These are phyloP conservation scores for Neoboletus subvelutipes DNA, from an alignment of 768 basidiomycete genomes.

Conservation along the genomic window DNA sequence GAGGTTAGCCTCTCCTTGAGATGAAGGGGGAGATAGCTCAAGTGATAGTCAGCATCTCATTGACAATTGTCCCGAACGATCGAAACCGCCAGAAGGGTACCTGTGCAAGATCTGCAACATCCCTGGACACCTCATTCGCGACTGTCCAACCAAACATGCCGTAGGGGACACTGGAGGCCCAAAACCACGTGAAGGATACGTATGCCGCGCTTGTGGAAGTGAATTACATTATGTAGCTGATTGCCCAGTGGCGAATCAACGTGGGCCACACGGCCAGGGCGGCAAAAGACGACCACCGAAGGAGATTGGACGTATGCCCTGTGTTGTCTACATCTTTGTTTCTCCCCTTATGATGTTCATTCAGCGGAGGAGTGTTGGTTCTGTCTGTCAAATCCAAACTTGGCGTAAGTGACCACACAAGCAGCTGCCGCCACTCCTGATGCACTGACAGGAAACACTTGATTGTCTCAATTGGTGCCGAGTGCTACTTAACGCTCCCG, in stretches of 20 bases:
- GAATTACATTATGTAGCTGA: conserved; percentile 85
- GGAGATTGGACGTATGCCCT: conserved; percentile 78
- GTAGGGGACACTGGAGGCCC: conserved; percentile 80
- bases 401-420: conserved; percentile 57
- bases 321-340: not conserved
- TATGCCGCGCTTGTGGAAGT: conserved; percentile 89
- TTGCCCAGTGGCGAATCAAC: conserved; percentile 69
- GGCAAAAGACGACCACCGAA: conserved; percentile 55
- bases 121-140: conserved; percentile 84
- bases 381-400: conserved; percentile 90
- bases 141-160: conserved; percentile 80
- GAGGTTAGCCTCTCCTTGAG: conserved; percentile 48
- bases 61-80: conserved; percentile 70
- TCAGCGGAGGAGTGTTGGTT: conserved; percentile 97
- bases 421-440: conserved; percentile 2
- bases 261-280: conserved; percentile 32
- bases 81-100: conserved; percentile 80
- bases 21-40: conserved; percentile 2
- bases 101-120: conserved; percentile 85
- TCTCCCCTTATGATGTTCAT: conserved; percentile 6
- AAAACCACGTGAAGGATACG: conserved; percentile 83
- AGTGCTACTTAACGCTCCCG: conserved; percentile 94
- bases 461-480: conserved; percentile 89
- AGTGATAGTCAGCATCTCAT: conserved; percentile 61
- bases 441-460: conserved; percentile 74